Conservation (phyloP, 306 rosid genomes). For the Coriaria nepalensis region DNA sequence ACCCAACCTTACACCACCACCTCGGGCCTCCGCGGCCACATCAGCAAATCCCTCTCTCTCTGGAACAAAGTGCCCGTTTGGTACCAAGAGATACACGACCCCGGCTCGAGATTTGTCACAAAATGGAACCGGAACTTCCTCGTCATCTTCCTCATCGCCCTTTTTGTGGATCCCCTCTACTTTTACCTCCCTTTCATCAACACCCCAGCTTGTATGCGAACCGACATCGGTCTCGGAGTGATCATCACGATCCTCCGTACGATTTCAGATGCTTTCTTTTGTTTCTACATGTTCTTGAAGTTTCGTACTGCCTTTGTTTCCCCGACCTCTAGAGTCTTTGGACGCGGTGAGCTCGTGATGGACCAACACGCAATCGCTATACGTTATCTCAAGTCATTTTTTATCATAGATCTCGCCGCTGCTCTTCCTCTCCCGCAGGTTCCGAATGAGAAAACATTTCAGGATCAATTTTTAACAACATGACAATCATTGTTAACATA, state of each 20-base stretch:
- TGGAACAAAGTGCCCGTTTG: conserved; percentile 56
- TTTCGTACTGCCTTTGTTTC: conserved; percentile 50
- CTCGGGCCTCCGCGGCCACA: conserved; percentile 20
- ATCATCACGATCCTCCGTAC: conserved; percentile 53
- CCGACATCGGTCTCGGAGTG: conserved; percentile 35
- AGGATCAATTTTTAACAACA: no score
- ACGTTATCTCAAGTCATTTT: conserved; percentile 45
- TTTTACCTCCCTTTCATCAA: conserved; percentile 56
- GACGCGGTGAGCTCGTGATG: conserved; percentile 53
- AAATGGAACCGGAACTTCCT: conserved; percentile 57
- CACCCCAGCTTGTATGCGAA: conserved; percentile 40
- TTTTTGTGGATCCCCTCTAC: conserved; percentile 77
- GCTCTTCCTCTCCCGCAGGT: conserved; percentile 86
- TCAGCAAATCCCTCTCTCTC: conserved; percentile 32
- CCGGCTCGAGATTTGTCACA: conserved; percentile 39
- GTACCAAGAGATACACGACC: conserved; percentile 53
- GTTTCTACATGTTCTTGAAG: conserved; percentile 49
- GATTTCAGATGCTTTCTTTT: conserved; percentile 50
- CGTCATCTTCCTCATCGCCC: conserved; percentile 37
- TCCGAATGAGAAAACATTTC: no score
- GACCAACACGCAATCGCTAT: conserved; percentile 44
- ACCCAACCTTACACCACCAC: conserved; percentile 17
- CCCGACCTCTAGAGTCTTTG: conserved; percentile 42
- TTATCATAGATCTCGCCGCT: conserved; percentile 57
- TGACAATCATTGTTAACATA: no score